phyloP scores from a whole-genome alignment of 306 rosid genomes.

The Urtica urens region DNA sequence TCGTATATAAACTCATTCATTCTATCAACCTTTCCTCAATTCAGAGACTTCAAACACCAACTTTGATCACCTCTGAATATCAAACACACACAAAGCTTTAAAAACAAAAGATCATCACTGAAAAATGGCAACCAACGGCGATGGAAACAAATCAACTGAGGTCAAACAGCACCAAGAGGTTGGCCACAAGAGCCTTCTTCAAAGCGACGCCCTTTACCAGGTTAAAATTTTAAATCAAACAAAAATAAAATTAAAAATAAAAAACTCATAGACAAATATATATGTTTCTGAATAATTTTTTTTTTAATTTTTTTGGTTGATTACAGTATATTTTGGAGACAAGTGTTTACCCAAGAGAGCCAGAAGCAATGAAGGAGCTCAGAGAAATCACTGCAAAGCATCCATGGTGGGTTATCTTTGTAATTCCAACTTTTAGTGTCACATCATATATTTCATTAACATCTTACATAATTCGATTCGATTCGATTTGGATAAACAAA shows the following conservation, averaged over 20 bases:
- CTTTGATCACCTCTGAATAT: background rate
- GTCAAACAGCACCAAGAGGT: slow-evolving; percentile 83
- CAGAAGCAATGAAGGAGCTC: slow-evolving; percentile 80
- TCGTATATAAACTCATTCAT: slow-evolving; percentile 18
- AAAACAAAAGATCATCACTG: background rate
- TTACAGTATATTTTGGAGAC: slow-evolving; percentile 82
- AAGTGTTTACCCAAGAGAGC: slow-evolving; percentile 88
- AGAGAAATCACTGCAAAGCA: slow-evolving; percentile 89
- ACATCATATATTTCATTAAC: no score
- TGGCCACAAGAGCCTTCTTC: slow-evolving; percentile 95
- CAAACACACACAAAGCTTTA: background rate
- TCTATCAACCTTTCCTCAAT: background rate
- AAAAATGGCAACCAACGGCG: slow-evolving; percentile 60
- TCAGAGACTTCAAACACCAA: slow-evolving; percentile 9
- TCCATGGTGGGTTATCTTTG: slow-evolving; percentile 39
- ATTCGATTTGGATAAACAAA: slow-evolving; percentile 7
- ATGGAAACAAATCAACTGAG: slow-evolving; percentile 40
- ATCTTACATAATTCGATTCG: background rate
- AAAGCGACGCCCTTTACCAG: slow-evolving; percentile 93
- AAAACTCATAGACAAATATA: background rate
- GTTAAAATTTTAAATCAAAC: slow-evolving; percentile 13
- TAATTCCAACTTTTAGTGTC: background rate
- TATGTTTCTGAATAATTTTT: slow-evolving; percentile 10
- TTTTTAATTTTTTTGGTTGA: slow-evolving; percentile 3
- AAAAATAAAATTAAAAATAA: background rate